These are phyloP conservation scores for Boletus sp. DNA, from an alignment of 1,284 basidiomycete species.

Conservation along the genomic window DNA sequence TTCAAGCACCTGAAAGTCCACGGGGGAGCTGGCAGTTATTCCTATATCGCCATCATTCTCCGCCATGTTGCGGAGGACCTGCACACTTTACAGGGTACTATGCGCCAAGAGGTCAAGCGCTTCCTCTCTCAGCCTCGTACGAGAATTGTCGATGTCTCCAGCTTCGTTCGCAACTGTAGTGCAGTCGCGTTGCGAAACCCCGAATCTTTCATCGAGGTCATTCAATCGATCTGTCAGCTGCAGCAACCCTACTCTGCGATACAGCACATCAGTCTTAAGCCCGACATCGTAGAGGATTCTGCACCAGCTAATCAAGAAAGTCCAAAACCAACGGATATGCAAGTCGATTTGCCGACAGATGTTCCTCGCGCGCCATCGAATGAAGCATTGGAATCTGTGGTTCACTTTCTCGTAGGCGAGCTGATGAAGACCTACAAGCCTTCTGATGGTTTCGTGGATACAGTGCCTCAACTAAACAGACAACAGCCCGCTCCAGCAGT, in stretches of 20 bases:
- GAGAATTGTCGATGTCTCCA: slow-evolving; percentile 67
- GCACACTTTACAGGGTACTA: slow-evolving; percentile 63
- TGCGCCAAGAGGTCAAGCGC: slow-evolving; percentile 80
- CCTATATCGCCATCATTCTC: slow-evolving; percentile 83
- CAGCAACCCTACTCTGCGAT: slow-evolving; percentile 60
- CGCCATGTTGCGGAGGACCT: slow-evolving; percentile 89
- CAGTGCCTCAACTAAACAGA: slow-evolving; percentile 15
- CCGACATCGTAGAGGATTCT: slow-evolving; percentile 29
- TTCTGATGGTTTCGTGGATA: slow-evolving; percentile 12
- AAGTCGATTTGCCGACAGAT: slow-evolving; percentile 54
- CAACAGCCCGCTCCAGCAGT: slow-evolving; percentile 7
- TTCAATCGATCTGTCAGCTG: slow-evolving; percentile 71
- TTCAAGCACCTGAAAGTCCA: slow-evolving; percentile 65
- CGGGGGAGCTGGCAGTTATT: slow-evolving; percentile 68
- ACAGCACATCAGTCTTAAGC: slow-evolving; percentile 66
- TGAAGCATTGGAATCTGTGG: slow-evolving; percentile 61
- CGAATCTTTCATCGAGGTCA: slow-evolving; percentile 72
- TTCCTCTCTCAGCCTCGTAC: slow-evolving; percentile 73
- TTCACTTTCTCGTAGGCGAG: slow-evolving; percentile 75
- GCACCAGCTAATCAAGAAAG: slow-evolving; percentile 22
- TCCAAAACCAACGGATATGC: slow-evolving; percentile 52
- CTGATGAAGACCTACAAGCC: slow-evolving; percentile 61
- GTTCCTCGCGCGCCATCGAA: slow-evolving; percentile 31
- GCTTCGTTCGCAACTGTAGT: slow-evolving; percentile 76
- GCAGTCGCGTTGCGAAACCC: slow-evolving; percentile 85